Base-by-base conservation (phyloP, 441 rosid species). In the Manihot esculenta region DNA sequence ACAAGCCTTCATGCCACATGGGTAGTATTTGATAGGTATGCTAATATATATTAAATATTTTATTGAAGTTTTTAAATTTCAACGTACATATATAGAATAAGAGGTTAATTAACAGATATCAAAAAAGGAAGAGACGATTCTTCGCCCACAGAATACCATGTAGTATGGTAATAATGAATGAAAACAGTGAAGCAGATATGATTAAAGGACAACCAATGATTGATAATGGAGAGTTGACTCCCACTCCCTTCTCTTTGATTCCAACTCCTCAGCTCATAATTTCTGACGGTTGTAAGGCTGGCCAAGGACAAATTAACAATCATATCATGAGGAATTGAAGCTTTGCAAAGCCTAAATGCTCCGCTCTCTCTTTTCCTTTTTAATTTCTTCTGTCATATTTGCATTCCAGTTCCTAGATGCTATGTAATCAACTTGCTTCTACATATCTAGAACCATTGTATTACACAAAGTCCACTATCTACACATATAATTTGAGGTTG, bases 401-500 rank as follows among this genome's bases (percentile, higher is more conserved):
- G n/a, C n/a, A n/a, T n/a, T n/a, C n/a, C n/a, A n/a, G n/a, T n/a
- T n/a, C n/a, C n/a, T n/a, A n/a, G n/a, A n/a, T n/a, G n/a, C n/a
- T n/a, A n/a, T n/a, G n/a, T n/a, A 64, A 13, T 65, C 59, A 80
- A 84, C 78, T 75, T 59, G 27, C 4, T 3, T 55, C 23, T 23
- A 30, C 67, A 26, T 65, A 49, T 53, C 23, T 60, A 58, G 84
- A 60, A 51, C 54, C 20, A 17, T 67, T 77, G 23, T 81, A 62
- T 72, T n/a, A 72, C 30, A 54, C 90, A 88, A 4, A 84, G 78
- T 57, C 90, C 86, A 45, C 84, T 33, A 53, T 88, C 88, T n/a
- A 75, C 84, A 41, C 93, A 88, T 47, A 86, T 38, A 41, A 71
- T 60, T 74, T 84, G 89, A 3, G 93, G 93, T 47, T 65, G 71